Base-by-base conservation (phyloP, 1,284 basidiomycete genomes). In the Trametes versicolor region DNA sequence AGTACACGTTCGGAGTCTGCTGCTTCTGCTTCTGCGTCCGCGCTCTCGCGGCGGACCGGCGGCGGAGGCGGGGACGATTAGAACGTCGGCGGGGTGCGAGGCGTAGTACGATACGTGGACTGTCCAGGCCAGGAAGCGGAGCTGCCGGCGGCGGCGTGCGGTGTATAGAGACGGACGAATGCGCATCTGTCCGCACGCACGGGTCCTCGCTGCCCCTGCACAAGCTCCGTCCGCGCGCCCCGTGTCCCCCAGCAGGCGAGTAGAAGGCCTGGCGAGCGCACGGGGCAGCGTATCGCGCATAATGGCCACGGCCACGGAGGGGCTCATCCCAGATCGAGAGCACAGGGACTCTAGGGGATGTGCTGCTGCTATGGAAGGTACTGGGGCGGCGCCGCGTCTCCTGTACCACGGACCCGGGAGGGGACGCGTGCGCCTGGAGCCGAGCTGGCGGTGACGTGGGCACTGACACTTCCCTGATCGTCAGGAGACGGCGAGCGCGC, bases 291-390 rank as follows among this genome's bases (percentile, higher is more conserved):
- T 17, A 39, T 48, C 45, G 21, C 50, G 50, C 17, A 52, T 29
- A n/a, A 48, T 10, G 37, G 5, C 12, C 37, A 17, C 29, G 29
- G 29, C 29, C 3, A 4, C 3, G 29, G 29, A 32, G 29, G 29
- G 29, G 3, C 29, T 32, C 8, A 32, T 32, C 29, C 29, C 29
- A 32, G 39, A 41, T 19, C 39, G 39, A 47, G 25, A n/a, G 47
- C 21, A 23, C 12, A 29, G 43, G 21, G 5, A 19, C n/a, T 21
- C 43, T 4, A 49, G n/a, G 21, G 7, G 25, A 49, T 27, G 52
- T n/a, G 19, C 45, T 15, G 37, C 58, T 3, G 47, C 51, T 66
- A 69, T 56, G 68, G 68, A 37, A 69, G 60, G 37, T 69, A 69
- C 55, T 39, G 60, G 21, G 68, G 68, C 23, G 65, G 68, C 29